These are phyloP conservation scores for Pulveroboletus ravenelii DNA, from an alignment of 768 basidiomycete genomes.

Conservation along the genomic window DNA sequence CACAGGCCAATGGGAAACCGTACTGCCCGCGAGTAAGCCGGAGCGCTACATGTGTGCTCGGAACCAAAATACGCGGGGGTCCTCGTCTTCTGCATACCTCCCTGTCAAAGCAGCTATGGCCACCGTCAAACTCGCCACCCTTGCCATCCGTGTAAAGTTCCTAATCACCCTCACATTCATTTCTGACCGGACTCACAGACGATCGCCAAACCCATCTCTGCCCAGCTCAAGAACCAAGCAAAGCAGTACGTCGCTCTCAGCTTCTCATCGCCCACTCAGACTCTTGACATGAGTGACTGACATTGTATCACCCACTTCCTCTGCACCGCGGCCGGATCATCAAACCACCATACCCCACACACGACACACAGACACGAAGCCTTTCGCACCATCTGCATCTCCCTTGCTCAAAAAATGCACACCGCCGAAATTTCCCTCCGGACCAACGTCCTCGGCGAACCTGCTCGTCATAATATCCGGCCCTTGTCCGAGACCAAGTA, in stretches of 20 bases:
- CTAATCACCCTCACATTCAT: too few species aligned
- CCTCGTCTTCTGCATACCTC: too few species aligned
- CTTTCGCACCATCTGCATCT: slow-evolving; percentile 67
- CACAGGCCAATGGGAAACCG: too few species aligned
- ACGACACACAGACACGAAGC: slow-evolving; percentile 47
- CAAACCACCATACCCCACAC: not conserved
- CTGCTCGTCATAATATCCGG: slow-evolving; percentile 57
- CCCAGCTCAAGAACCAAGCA: slow-evolving; percentile 64
- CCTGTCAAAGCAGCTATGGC: not conserved
- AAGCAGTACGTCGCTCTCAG: slow-evolving; percentile 48
- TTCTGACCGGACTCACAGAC: slow-evolving; percentile 42
- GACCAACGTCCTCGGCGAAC: slow-evolving; percentile 73
- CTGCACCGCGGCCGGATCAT: not conserved
- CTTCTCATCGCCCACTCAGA: not conserved
- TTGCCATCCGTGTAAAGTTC: slow-evolving; percentile 62
- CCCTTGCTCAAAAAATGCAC: slow-evolving; percentile 74
- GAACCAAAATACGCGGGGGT: too few species aligned
- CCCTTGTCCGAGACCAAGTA: slow-evolving; percentile 76
- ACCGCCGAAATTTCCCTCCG: slow-evolving; percentile 67
- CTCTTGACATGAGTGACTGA: not conserved
- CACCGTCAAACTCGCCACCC: slow-evolving; percentile 31
- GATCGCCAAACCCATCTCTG: slow-evolving; percentile 78
- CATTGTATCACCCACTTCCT: too few species aligned
- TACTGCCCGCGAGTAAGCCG: too few species aligned
- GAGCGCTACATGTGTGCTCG: too few species aligned